phyloP scores from a whole-genome alignment of 176 grass and related monocot species.

The Phoenix dactylifera region DNA sequence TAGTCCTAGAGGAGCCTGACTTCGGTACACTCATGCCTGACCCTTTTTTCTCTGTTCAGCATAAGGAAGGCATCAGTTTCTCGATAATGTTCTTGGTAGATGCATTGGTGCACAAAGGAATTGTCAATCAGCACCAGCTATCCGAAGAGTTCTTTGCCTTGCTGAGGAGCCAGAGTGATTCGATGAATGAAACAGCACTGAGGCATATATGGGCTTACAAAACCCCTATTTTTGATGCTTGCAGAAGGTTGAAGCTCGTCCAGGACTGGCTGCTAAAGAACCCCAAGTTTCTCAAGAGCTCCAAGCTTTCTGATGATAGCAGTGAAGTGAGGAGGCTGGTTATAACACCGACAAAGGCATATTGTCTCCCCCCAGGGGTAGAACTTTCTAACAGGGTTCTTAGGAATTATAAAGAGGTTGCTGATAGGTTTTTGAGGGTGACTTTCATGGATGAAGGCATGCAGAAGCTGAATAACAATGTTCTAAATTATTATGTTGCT shows the following conservation, averaged over 20 bases:
- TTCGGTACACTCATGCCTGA: constrained; percentile 33
- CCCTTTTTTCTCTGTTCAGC: constrained; percentile 56
- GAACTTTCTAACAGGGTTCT: constrained; percentile 75
- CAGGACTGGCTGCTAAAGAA: constrained; percentile 26
- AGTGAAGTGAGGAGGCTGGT: constrained; percentile 52
- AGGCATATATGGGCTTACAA: no score
- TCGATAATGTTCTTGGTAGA: constrained; percentile 66
- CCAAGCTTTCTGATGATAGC: constrained; percentile 20
- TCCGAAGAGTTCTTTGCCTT: constrained; percentile 53
- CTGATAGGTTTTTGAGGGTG: constrained; percentile 79
- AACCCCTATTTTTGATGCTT: no score
- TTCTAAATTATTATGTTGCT: constrained; percentile 49
- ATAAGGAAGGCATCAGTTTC: constrained; percentile 39
- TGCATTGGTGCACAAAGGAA: constrained; percentile 70
- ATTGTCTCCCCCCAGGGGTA: constrained; percentile 61
- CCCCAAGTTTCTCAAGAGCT: constrained; percentile 19
- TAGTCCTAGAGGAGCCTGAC: constrained; percentile 39
- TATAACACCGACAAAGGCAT: constrained; percentile 71
- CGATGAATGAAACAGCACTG: constrained; percentile 10
- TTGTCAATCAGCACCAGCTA: constrained; percentile 69
- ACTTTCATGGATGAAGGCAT: constrained; percentile 84
- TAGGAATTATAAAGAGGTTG: constrained; percentile 44
- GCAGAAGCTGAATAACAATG: constrained; percentile 51
- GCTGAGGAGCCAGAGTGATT: constrained; percentile 32
- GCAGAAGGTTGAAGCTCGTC: constrained; percentile 13